These are phyloP conservation scores for Fagus sylvatica DNA, from an alignment of 306 rosid genomes.

Conservation along the genomic window DNA sequence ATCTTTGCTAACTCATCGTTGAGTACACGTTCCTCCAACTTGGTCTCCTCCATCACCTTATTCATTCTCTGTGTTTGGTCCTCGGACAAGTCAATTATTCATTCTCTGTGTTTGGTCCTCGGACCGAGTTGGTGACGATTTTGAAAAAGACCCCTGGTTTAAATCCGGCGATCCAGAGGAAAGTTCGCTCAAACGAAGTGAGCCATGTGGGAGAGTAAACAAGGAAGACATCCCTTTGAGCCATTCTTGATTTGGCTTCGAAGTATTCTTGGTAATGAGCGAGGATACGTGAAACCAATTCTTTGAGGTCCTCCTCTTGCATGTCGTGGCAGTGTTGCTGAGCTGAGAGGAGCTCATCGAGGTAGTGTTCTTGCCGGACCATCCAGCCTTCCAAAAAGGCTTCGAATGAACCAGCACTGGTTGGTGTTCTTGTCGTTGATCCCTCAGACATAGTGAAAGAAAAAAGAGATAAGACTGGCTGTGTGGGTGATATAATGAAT, in stretches of 20 bases:
- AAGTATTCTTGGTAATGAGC: slow-evolving; percentile 74
- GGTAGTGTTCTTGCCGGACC: slow-evolving; percentile 53
- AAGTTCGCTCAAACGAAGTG: slow-evolving; percentile 47
- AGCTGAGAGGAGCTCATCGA: slow-evolving; percentile 54
- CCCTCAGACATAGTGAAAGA: background rate
- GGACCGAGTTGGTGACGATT: slow-evolving; percentile 36
- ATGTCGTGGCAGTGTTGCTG: slow-evolving; percentile 15
- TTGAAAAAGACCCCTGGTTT: slow-evolving; percentile 53
- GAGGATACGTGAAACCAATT: slow-evolving; percentile 43
- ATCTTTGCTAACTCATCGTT: slow-evolving; percentile 64
- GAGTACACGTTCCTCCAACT: slow-evolving; percentile 52
- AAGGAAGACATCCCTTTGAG: slow-evolving; percentile 44
- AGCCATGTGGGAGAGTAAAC: slow-evolving; percentile 74
- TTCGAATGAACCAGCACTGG: slow-evolving; percentile 43
- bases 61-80: slow-evolving; percentile 39
- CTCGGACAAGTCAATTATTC: slow-evolving; percentile 47
- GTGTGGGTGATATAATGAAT: background rate
- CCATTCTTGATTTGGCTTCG: slow-evolving; percentile 58
- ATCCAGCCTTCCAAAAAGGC: slow-evolving; percentile 63
- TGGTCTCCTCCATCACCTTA: slow-evolving; percentile 40
- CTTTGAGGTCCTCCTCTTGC: slow-evolving; percentile 32
- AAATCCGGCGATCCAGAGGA: slow-evolving; percentile 76
- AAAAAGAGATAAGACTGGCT: too few relatives aligned
- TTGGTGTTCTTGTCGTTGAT: background rate
- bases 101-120: slow-evolving; percentile 43